Evolutionary conservation across 2,329 filamentous ascomycete species (phyloP).

Genomic region (Alternaria novae-zelandiae): DNA sequence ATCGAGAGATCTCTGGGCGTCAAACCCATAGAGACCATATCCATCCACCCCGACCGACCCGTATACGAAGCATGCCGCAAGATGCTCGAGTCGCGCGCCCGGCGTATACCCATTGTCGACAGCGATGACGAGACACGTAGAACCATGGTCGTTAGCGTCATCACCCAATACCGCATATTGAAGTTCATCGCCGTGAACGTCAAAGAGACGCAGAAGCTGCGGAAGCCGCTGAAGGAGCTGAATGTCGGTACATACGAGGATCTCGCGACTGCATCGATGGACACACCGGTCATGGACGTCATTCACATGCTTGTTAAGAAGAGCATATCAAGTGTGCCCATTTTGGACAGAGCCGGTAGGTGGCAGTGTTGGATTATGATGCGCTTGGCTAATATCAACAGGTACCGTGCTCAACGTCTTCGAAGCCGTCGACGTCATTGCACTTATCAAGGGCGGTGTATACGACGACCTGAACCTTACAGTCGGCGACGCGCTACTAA

Average conservation of each 20-base stretch:
- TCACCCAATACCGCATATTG: constrained; percentile 97
- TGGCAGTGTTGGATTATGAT: background rate
- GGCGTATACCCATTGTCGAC: constrained; percentile 92
- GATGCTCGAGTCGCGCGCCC: constrained; percentile 92
- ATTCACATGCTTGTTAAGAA: constrained; percentile 91
- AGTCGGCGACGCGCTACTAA: constrained; percentile 88
- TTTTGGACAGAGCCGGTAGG: constrained; percentile 76
- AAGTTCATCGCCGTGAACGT: constrained; percentile 99
- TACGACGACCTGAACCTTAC: constrained; percentile 89
- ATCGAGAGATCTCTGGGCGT: constrained; percentile 95
- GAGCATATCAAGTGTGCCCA: constrained; percentile 94
- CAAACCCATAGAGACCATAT: constrained; percentile 88
- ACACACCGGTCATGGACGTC: constrained; percentile 88
- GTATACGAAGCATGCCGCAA: constrained; percentile 94
- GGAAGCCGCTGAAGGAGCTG: constrained; percentile 85
- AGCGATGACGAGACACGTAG: constrained; percentile 91
- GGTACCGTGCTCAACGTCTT: constrained; percentile 90
- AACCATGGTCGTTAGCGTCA: constrained; percentile 92
- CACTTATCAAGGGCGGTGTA: constrained; percentile 88
- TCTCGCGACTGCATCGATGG: constrained; percentile 84
- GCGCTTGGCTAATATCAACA: constrained; percentile 32
- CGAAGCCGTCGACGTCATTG: constrained; percentile 96
- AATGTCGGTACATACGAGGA: constrained; percentile 83
- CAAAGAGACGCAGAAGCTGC: constrained; percentile 83
- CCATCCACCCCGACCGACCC: constrained; percentile 88